These are phyloP conservation scores for Saccharomyces kudriavzevii DNA, from an alignment of 805 yeast species.

Conservation along the genomic window DNA sequence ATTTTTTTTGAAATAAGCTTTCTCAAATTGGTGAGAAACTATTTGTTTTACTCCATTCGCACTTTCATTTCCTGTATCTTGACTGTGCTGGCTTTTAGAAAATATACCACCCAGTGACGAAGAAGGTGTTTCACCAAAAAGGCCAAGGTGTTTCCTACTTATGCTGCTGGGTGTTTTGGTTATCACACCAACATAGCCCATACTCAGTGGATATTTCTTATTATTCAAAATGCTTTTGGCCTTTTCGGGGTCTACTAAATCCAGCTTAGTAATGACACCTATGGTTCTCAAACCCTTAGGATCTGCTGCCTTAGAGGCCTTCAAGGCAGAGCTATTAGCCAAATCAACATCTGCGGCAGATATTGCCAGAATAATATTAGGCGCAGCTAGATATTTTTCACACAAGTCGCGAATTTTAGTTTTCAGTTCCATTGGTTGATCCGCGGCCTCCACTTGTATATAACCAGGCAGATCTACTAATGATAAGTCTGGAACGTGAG, in stretches of 20 bases:
- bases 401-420: constrained; percentile 72
- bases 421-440: constrained; percentile 83
- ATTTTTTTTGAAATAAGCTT: constrained; percentile 53
- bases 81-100: constrained; percentile 32
- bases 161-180: constrained; percentile 56
- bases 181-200: constrained; percentile 99
- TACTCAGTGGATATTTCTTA: constrained; percentile 76
- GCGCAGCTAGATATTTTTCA: constrained; percentile 77
- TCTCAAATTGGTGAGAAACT: constrained; percentile 58
- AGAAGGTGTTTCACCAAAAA: constrained; percentile 22
- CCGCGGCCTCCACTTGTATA: constrained; percentile 93
- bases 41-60: constrained; percentile 32
- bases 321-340: constrained; percentile 89
- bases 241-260: constrained; percentile 68
- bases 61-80: constrained; percentile 46
- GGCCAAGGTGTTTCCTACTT: constrained; percentile 7
- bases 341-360: constrained; percentile 97
- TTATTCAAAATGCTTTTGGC: constrained; percentile 67
- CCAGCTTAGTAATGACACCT: constrained; percentile 92
- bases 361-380: constrained; percentile 90
- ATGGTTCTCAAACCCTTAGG: constrained; percentile 93
- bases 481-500: constrained; percentile 84
- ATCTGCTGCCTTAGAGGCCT: constrained; percentile 84
- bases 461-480: constrained; percentile 96
- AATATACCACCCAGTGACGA: constrained; percentile 31